Evolutionary conservation across 140 eudicot species (phyloP).

Genomic region (Erigeron philadelphicus): DNA sequence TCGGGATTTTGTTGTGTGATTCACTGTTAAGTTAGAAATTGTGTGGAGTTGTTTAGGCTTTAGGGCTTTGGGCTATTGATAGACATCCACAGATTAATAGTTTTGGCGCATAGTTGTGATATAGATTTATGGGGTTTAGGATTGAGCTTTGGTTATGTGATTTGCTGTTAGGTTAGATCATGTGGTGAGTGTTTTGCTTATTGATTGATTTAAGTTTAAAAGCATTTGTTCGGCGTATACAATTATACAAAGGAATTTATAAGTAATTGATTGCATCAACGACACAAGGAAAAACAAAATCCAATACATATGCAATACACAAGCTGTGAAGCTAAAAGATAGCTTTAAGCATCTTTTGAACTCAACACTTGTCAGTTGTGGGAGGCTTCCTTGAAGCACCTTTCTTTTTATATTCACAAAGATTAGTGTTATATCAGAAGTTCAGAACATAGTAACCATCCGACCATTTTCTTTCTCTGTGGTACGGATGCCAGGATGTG

Average conservation of each 20-base stretch:
- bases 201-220: background rate
- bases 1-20: background rate
- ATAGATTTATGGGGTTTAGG: background rate
- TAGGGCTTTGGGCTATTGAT: background rate
- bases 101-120: too few species aligned
- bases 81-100: too few species aligned
- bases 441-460: too few species aligned
- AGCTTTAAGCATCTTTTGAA: background rate
- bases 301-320: background rate
- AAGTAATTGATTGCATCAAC: background rate
- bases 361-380: too few species aligned
- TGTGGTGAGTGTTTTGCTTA: background rate
- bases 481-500: too few species aligned
- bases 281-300: background rate
- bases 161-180: background rate
- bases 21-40: background rate
- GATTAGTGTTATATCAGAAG: too few species aligned
- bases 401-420: too few species aligned
- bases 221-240: conserved; percentile 2
- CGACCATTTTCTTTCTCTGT: too few species aligned
- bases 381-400: too few species aligned
- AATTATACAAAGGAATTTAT: conserved; percentile 9
- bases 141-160: background rate
- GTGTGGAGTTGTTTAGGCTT: background rate
- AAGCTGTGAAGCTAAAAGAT: background rate